Evolutionary conservation across 1,284 basidiomycete species (phyloP).

Genomic region (Gastroboletus turbinatus): DNA sequence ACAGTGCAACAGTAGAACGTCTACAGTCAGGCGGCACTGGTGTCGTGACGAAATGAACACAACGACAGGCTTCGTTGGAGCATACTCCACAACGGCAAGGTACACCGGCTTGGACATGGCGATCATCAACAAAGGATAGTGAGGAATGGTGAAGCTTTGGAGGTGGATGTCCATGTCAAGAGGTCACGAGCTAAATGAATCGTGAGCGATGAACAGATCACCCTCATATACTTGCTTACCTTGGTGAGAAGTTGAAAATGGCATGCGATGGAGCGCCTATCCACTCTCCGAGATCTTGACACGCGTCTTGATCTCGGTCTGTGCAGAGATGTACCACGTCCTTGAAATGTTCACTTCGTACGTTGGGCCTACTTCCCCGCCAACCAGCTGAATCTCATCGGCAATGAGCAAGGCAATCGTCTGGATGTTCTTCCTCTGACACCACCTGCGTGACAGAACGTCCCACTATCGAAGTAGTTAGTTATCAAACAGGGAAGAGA

Average conservation of each 20-base stretch:
- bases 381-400: conserved; percentile 94
- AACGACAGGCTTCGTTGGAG: conserved; percentile 85
- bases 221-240: conserved; percentile 41
- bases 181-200: conserved; percentile 72
- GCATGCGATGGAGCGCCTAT: conserved; percentile 91
- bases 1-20: conserved; percentile 90
- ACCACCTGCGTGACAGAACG: conserved; percentile 93
- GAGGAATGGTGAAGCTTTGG: conserved; percentile 93
- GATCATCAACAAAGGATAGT: conserved; percentile 98
- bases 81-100: conserved; percentile 88
- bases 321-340: conserved; percentile 94
- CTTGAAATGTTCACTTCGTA: conserved; percentile 96
- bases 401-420: conserved; percentile 91
- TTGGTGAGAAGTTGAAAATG: conserved; percentile 97
- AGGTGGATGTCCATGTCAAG: conserved; percentile 97
- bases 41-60: conserved; percentile 92
- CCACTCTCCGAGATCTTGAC: conserved; percentile 97
- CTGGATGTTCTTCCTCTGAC: conserved; percentile 95
- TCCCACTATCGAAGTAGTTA: conserved; percentile 75
- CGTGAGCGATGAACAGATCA: conserved; percentile 2
- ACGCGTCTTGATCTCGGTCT: conserved; percentile 87
- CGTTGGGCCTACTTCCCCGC: conserved; percentile 89
- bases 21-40: conserved; percentile 91
- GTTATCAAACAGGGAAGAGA: not conserved
- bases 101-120: conserved; percentile 99